Evolutionary conservation across 768 basidiomycete genomes (phyloP).

Genomic region (Boletus vinaceobasis): DNA sequence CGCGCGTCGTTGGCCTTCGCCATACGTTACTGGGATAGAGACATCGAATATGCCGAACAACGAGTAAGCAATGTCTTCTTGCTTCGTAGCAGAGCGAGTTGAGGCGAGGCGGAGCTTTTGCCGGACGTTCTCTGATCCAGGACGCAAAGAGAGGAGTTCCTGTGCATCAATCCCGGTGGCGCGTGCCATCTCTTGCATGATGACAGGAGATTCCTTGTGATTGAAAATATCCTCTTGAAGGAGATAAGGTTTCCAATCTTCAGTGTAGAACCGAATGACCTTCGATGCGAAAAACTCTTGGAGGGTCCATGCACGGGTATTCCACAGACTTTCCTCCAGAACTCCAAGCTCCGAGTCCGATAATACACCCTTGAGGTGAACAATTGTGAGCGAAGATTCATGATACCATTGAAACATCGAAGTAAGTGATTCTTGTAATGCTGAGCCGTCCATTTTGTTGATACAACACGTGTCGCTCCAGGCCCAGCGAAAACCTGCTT

Average conservation of each 20-base stretch:
- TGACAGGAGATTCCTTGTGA: slow-evolving; percentile 15
- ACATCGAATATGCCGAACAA: slow-evolving; percentile 26
- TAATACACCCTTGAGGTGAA: slow-evolving; percentile 18
- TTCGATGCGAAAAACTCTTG: slow-evolving; percentile 26
- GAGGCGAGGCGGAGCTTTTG: slow-evolving; percentile 23
- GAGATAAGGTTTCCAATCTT: slow-evolving; percentile 26
- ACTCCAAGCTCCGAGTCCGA: slow-evolving; percentile 4
- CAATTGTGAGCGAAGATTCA: slow-evolving; percentile 22
- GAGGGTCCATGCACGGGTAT: slow-evolving; percentile 23
- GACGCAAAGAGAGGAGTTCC: slow-evolving; percentile 8
- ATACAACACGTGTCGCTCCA: slow-evolving; percentile 29
- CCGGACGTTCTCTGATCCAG: slow-evolving; percentile 14
- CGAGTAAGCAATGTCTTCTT: slow-evolving; percentile 27
- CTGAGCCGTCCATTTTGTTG: slow-evolving; percentile 14
- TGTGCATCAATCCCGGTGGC: slow-evolving; percentile 9
- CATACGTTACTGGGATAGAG: slow-evolving; percentile 18
- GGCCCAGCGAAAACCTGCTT: slow-evolving; percentile 19
- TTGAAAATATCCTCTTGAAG: slow-evolving; percentile 2
- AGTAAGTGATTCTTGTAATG: slow-evolving; percentile 20
- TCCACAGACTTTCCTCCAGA: slow-evolving; percentile 19
- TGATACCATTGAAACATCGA: slow-evolving; percentile 31
- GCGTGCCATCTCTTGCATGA: slow-evolving; percentile 21
- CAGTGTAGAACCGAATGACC: slow-evolving; percentile 20
- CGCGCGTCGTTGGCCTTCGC: slow-evolving; percentile 23
- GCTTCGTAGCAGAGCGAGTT: slow-evolving; percentile 17